Percentiles rank a stretch among this genome's conserved stretches.
These are phyloP conservation scores for Hemileccinum rubropunctum DNA, from an alignment of 768 basidiomycete species.

Conservation along the genomic window DNA sequence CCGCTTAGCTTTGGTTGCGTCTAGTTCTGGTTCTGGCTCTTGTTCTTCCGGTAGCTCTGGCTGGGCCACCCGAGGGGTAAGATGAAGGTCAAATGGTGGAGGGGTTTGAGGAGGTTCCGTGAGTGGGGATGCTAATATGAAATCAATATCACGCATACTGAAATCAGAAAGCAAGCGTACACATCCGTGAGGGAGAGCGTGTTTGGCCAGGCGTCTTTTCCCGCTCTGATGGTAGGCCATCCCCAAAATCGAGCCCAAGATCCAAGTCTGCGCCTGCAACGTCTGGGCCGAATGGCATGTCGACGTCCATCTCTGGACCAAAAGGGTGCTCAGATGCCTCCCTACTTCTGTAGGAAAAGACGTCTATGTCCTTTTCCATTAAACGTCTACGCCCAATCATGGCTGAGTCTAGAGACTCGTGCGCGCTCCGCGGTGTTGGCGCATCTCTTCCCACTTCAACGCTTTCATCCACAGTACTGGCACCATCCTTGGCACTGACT, in stretches of 20 bases:
- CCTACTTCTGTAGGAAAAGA: conserved; percentile 62
- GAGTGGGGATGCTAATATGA: conserved; percentile 63
- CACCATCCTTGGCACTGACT: conserved; percentile 31
- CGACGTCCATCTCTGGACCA: conserved; percentile 48
- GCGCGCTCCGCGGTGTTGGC: conserved; percentile 38
- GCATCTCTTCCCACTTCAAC: conserved; percentile 80
- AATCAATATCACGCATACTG: conserved; percentile 6
- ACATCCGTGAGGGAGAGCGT: conserved; percentile 63
- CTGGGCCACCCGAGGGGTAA: conserved; percentile 49
- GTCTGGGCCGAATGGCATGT: conserved; percentile 49
- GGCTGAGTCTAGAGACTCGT: conserved; percentile 61
- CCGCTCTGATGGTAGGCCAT: conserved; percentile 44
- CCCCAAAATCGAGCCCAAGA: conserved; percentile 68
- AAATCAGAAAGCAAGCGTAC: conserved; percentile 39
- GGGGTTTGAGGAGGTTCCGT: conserved; percentile 77
- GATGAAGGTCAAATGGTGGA: conserved; percentile 52
- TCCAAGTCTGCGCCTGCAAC: conserved; percentile 59
- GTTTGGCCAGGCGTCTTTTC: conserved; percentile 59
- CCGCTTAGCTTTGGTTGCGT: conserved; percentile 41
- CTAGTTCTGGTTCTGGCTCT: conserved; percentile 28
- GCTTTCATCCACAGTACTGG: conserved; percentile 56
- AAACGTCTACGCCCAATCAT: conserved; percentile 47
- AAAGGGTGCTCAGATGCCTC: conserved; percentile 69
- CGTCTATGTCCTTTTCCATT: conserved; percentile 55
- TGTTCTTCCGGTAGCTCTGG: conserved; percentile 37